Base-by-base conservation (phyloP, 78 protist genomes). In the Dictyostelium purpureum region DNA sequence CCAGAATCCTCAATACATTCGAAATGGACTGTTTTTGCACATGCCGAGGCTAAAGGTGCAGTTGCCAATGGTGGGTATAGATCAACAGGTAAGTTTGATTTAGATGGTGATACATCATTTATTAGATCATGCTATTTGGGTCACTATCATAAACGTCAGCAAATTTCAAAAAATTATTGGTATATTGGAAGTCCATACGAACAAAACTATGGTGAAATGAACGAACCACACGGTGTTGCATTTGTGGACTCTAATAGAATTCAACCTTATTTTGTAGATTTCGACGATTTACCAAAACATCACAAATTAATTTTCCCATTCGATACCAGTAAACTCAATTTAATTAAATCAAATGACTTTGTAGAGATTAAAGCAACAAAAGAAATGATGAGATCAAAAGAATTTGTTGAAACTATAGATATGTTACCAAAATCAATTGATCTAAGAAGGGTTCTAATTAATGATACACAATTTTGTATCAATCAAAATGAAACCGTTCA, bases 101-200 rank as follows among this genome's bases (percentile, higher is more conserved):
- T 33, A 33, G 76, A 45, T 28, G 71, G 33, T 63, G 26, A 18
- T 0, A 61, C 43, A 31, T 26, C 43, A 61, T 6, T 18, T 40
- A 73, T 75, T 51, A 75, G 81, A 21, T 45, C 92, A 21, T 59
- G 74, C 33, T 85, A 85, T 59, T 12, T 70, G 4, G 92, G 92
- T 28, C 92, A 85, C 35, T 85, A 85, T 85, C 92, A 85, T 52
- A 59, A 73, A 33, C 26, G 92, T 43, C 92, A 85, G 28, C 56
- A 59, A 42, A 28, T 85, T n/a, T 26, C 54, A 42, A 24, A 42
- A 19, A 85, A 85, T 47, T 26, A 51, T 31, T 85, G 92, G 92
- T 85, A 85, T 59, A 85, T 85, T 6, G 92, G 92, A 12, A 85
- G 92, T 85, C 92, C 92, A 45, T 85, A 85, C 59, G 67, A 85